Conservation (phyloP, 768 basidiomycete genomes). For the Termitomyces sp. region DNA sequence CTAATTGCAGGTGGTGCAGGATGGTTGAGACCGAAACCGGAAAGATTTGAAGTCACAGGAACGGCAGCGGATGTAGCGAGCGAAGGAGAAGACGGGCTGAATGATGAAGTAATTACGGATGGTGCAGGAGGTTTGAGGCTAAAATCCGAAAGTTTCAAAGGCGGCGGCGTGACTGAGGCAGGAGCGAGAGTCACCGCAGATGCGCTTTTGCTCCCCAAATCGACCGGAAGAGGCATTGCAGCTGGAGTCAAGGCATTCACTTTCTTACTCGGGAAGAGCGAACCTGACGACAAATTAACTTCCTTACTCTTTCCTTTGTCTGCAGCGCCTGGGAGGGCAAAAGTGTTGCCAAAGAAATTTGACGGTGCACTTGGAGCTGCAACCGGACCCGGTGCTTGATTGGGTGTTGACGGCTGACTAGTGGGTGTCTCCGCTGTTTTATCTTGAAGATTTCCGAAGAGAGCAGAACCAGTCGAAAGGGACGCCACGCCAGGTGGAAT, state of each 20-base stretch:
- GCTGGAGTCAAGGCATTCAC: not conserved
- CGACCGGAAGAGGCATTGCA: not conserved
- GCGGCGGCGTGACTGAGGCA: not conserved
- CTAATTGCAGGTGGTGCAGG: not conserved
- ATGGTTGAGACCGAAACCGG: too few relatives aligned
- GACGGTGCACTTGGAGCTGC: constrained; percentile 1
- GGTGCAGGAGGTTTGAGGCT: constrained; percentile 3
- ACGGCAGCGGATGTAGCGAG: constrained; percentile 1
- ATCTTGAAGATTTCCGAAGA: not conserved
- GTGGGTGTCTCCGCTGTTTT: constrained; percentile 1
- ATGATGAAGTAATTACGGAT: not conserved
- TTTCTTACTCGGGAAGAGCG: not conserved
- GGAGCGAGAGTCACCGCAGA: not conserved
- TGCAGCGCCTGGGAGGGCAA: not conserved
- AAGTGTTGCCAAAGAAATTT: constrained; percentile 6
- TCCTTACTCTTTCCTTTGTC: constrained; percentile 1
- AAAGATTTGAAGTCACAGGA: not conserved
- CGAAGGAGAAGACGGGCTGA: not conserved
- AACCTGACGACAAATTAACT: not conserved
- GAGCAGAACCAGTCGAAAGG: not conserved
- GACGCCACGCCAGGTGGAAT: not conserved
- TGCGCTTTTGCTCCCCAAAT: not conserved
- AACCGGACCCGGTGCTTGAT: not conserved
- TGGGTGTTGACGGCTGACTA: not conserved
- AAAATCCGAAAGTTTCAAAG: constrained; percentile 14